phyloP scores from a whole-genome alignment of 352 stramenopile species.

The Phytophthora pinifolia region DNA sequence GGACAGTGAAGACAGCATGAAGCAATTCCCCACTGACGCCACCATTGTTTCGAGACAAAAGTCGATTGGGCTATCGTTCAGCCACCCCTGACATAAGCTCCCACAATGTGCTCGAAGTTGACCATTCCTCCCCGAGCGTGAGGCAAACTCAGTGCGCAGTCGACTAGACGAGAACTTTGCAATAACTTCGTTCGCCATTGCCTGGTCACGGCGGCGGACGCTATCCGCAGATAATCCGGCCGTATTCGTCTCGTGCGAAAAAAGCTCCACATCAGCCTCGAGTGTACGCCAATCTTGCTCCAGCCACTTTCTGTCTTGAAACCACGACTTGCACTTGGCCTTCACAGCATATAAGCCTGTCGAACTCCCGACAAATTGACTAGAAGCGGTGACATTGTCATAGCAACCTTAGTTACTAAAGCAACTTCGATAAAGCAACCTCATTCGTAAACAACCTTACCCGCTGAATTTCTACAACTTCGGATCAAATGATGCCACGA shows the following conservation, averaged over 20 bases:
- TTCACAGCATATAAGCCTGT: constrained; percentile 6
- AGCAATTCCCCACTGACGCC: neutral
- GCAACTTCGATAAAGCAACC: constrained; percentile 9
- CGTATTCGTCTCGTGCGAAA: constrained; percentile 1
- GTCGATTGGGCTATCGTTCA: constrained; percentile 11
- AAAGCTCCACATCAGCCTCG: constrained; percentile 1
- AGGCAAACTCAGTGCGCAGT: neutral
- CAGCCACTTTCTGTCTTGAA: constrained; percentile 15
- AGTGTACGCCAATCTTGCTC: constrained; percentile 9
- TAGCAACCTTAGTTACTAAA: constrained; percentile 3
- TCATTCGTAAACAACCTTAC: constrained; percentile 10
- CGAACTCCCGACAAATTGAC: neutral
- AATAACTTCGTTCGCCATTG: constrained; percentile 3
- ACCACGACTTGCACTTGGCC: neutral
- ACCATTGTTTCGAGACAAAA: constrained; percentile 6
- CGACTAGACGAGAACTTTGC: constrained; percentile 4
- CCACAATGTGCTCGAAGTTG: constrained; percentile 7
- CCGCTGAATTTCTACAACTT: constrained; percentile 10
- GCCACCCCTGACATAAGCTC: constrained; percentile 6
- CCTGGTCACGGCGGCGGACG: neutral
- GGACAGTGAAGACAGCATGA: neutral
- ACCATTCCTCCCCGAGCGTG: neutral
- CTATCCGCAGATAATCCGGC: neutral
- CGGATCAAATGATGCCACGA: constrained; percentile 1
- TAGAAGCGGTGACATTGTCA: constrained; percentile 1